A percentile compares a stretch with the other conserved stretches of the same genome.
These are phyloP conservation scores for Aspergillus heteromorphus DNA, from an alignment of 495 filamentous ascomycete genomes.

Conservation along the genomic window DNA sequence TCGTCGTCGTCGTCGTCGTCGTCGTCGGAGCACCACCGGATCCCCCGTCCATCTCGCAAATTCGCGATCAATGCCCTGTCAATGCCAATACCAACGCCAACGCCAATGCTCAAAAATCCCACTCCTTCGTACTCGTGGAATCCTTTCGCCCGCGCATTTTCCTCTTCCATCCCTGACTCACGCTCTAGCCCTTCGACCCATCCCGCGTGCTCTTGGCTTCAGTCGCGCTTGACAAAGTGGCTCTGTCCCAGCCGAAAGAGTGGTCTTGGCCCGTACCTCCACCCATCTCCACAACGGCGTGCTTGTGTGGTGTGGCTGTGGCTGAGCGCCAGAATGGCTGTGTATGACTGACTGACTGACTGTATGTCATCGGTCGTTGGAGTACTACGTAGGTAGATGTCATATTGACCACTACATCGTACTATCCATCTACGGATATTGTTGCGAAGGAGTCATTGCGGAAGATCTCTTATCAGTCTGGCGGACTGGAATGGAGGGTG, in stretches of 20 bases:
- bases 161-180: neutral
- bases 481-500: neutral
- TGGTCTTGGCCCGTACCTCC: neutral
- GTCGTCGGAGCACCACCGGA: too few relatives aligned
- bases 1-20: too few relatives aligned
- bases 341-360: neutral
- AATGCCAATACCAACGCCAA: too few relatives aligned
- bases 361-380: neutral
- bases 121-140: neutral
- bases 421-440: neutral
- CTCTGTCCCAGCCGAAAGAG: too few relatives aligned
- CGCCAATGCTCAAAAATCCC: neutral
- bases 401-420: neutral
- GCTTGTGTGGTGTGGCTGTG: too few relatives aligned
- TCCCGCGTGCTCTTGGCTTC: too few relatives aligned
- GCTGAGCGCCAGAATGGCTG: neutral
- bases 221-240: too few relatives aligned
- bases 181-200: neutral
- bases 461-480: neutral
- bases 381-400: neutral
- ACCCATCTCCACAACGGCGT: neutral
- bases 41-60: too few relatives aligned
- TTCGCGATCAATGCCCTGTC: too few relatives aligned
- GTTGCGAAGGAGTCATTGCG: neutral
- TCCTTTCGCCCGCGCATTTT: neutral